These are phyloP conservation scores for Aureobasidium sp. DNA, from an alignment of 2,329 filamentous ascomycete species.

Conservation along the genomic window DNA sequence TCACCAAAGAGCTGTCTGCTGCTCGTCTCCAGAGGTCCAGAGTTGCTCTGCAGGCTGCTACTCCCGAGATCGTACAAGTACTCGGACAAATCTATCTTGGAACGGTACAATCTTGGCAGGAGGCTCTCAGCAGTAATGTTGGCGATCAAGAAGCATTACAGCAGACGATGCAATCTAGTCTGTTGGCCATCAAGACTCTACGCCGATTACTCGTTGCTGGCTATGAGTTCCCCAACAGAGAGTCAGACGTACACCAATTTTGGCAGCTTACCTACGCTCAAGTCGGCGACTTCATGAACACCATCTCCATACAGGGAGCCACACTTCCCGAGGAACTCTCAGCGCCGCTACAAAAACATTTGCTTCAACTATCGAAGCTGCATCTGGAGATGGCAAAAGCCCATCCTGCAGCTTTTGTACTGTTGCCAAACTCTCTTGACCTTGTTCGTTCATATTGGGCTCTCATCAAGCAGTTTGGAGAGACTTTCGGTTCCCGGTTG, in stretches of 20 bases:
- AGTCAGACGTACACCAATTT: slow-evolving; percentile 65
- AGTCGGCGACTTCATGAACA: slow-evolving; percentile 64
- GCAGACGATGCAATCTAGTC: slow-evolving; percentile 63
- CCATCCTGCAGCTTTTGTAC: slow-evolving; percentile 74
- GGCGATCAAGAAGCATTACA: slow-evolving; percentile 50
- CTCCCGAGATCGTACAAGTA: slow-evolving; percentile 76
- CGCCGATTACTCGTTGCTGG: slow-evolving; percentile 71
- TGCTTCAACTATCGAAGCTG: slow-evolving; percentile 84
- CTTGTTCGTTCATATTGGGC: slow-evolving; percentile 81
- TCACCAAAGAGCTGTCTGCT: slow-evolving; percentile 84
- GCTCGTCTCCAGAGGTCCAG: slow-evolving; percentile 68
- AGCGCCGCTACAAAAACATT: slow-evolving; percentile 63
- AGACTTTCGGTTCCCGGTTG: slow-evolving; percentile 55
- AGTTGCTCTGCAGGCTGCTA: slow-evolving; percentile 64
- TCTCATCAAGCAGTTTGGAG: slow-evolving; percentile 66
- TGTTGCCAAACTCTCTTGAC: slow-evolving; percentile 69
- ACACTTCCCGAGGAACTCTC: slow-evolving; percentile 41
- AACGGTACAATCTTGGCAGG: slow-evolving; percentile 59
- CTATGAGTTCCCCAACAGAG: slow-evolving; percentile 76
- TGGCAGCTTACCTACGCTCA: slow-evolving; percentile 74
- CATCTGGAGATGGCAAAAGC: slow-evolving; percentile 75
- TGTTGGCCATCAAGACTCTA: slow-evolving; percentile 70
- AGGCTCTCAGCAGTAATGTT: background rate
- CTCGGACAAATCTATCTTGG: slow-evolving; percentile 69
- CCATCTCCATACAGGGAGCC: slow-evolving; percentile 49